Evolutionary conservation across 2,329 filamentous ascomycete species (phyloP).

Genomic region (Fusarium nematophilum): DNA sequence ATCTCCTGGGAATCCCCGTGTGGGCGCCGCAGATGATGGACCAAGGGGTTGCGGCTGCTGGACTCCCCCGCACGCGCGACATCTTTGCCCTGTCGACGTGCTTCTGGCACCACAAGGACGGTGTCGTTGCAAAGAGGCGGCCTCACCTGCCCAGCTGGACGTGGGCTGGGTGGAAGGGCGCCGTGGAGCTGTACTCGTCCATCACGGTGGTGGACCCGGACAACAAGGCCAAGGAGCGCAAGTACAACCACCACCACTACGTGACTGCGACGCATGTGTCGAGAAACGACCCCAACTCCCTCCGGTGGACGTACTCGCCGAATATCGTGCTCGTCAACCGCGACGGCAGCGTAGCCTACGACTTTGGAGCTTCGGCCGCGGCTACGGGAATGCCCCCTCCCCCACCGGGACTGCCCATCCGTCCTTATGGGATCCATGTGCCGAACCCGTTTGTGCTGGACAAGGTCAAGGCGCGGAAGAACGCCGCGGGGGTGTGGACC

Average conservation of each 20-base stretch:
- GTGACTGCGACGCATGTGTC: constrained; percentile 50
- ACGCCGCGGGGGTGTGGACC: constrained; percentile 48
- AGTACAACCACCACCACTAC: constrained; percentile 51
- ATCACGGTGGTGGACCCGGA: constrained; percentile 48
- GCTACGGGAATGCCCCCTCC: constrained; percentile 28
- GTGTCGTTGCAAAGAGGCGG: constrained; percentile 40
- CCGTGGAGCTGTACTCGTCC: constrained; percentile 49
- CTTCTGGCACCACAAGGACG: constrained; percentile 51
- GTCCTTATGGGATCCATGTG: constrained; percentile 47
- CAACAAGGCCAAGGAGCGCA: constrained; percentile 43
- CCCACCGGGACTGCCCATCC: constrained; percentile 39
- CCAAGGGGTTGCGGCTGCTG: constrained; percentile 16
- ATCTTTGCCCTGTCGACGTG: constrained; percentile 50
- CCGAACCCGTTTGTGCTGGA: constrained; percentile 49
- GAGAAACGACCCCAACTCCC: constrained; percentile 46
- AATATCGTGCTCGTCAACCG: constrained; percentile 45
- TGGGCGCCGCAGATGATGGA: constrained; percentile 42
- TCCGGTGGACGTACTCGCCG: constrained; percentile 50
- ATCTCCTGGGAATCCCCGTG: constrained; percentile 48
- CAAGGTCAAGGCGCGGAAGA: constrained; percentile 48
- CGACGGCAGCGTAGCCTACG: constrained; percentile 47
- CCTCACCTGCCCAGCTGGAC: constrained; percentile 51
- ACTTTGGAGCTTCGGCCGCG: constrained; percentile 40
- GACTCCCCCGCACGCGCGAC: constrained; percentile 45
- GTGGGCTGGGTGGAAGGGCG: constrained; percentile 51